phyloP scores from a whole-genome alignment of 805 yeast species.

The Spathaspora passalidarum region DNA sequence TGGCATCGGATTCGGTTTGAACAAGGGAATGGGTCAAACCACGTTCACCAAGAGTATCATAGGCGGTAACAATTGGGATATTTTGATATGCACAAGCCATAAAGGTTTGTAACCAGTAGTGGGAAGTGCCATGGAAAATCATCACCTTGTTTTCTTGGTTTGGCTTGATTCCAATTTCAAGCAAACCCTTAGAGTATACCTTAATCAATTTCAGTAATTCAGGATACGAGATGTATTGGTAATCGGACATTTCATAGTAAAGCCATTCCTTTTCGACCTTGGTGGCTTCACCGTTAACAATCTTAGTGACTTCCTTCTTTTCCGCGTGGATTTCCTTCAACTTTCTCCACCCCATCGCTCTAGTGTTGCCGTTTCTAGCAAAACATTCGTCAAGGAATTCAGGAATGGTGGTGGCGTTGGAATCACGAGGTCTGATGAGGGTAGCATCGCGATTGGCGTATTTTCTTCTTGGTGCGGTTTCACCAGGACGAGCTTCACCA shows the following conservation, averaged over 20 bases:
- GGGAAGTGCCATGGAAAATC: conserved; percentile 84
- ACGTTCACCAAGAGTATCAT: conserved; percentile 88
- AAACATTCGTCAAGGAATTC: conserved; percentile 67
- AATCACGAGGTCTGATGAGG: conserved; percentile 58
- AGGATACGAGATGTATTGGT: conserved; percentile 60
- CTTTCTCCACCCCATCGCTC: conserved; percentile 77
- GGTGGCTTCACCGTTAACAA: conserved; percentile 70
- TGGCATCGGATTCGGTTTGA: conserved; percentile 74
- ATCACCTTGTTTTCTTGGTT: conserved; percentile 62
- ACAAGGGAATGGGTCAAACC: conserved; percentile 83
- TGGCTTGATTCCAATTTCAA: conserved; percentile 68
- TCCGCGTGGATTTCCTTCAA: conserved; percentile 73
- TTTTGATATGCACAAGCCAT: conserved; percentile 74
- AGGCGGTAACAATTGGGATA: conserved; percentile 91
- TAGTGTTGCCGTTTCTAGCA: conserved; percentile 48
- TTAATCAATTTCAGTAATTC: conserved; percentile 51
- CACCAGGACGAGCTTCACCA: conserved; percentile 70
- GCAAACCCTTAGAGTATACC: conserved; percentile 71
- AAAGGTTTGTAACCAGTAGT: conserved; percentile 86
- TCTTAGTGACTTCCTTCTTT: conserved; percentile 66
- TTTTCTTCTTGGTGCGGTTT: conserved; percentile 80
- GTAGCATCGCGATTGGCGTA: conserved; percentile 48
- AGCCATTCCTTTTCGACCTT: conserved; percentile 84
- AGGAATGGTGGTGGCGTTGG: conserved; percentile 63
- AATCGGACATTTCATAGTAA: conserved; percentile 75